Evolutionary conservation across 2,329 filamentous ascomycete genomes (phyloP).

Genomic region (Xylaria hypoxylon): DNA sequence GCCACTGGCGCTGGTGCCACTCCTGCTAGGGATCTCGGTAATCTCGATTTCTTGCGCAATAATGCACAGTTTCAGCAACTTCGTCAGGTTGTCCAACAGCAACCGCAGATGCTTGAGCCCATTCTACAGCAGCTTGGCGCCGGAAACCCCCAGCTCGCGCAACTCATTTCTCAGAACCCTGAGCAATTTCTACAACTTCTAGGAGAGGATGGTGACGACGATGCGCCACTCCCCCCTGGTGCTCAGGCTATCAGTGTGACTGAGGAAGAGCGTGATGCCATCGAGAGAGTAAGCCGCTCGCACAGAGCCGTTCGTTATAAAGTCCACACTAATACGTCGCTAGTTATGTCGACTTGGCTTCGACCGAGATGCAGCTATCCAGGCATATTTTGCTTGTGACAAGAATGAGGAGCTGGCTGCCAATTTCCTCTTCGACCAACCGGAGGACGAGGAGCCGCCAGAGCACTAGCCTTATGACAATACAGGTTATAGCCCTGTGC

Average conservation of each 20-base stretch:
- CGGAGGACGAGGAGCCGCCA: slow-evolving; percentile 79
- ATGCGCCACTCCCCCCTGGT: slow-evolving; percentile 86
- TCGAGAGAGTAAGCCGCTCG: slow-evolving; percentile 79
- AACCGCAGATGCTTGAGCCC: slow-evolving; percentile 98
- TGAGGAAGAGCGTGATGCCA: slow-evolving; percentile 95
- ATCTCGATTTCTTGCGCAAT: slow-evolving; percentile 92
- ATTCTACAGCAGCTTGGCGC: slow-evolving; percentile 96
- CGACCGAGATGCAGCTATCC: slow-evolving; percentile 90
- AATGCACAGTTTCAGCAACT: slow-evolving; percentile 99
- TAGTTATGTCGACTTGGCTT: slow-evolving; percentile 94
- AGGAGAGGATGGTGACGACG: slow-evolving; percentile 87
- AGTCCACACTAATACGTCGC: slow-evolving; percentile 33
- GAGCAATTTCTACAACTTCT: slow-evolving; percentile 93
- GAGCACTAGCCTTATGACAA: slow-evolving; percentile 56
- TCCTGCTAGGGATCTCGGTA: slow-evolving; percentile 69
- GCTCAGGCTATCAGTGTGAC: slow-evolving; percentile 92
- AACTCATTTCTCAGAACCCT: slow-evolving; percentile 90
- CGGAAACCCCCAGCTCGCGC: slow-evolving; percentile 93
- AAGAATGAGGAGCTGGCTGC: slow-evolving; percentile 99
- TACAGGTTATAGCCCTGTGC: slow-evolving; percentile 22
- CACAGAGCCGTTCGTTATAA: slow-evolving; percentile 12
- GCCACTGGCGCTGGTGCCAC: slow-evolving; percentile 58
- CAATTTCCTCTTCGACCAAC: slow-evolving; percentile 98
- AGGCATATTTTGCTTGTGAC: slow-evolving; percentile 98
- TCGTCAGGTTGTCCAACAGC: slow-evolving; percentile 95